Conservation (phyloP, 1,139 yeast genomes). For the Taiozyma sp. region DNA sequence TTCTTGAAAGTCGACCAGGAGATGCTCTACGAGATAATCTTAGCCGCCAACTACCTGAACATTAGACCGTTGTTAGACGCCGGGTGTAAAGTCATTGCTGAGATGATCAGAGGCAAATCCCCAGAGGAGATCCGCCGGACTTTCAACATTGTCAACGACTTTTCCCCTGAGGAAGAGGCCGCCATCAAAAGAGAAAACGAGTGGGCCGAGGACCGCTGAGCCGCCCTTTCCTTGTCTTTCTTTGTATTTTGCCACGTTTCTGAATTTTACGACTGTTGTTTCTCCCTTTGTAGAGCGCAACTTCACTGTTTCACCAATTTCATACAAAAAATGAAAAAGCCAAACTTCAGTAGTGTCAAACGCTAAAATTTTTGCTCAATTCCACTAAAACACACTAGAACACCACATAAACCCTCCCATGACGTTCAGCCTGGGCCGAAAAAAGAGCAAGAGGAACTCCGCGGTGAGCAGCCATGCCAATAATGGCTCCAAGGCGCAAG, state of each 20-base stretch:
- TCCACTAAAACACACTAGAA: neutral
- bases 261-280: neutral
- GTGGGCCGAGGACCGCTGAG: slow-evolving; percentile 96
- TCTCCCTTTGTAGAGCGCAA: neutral
- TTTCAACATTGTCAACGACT: slow-evolving; percentile 93
- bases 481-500: neutral
- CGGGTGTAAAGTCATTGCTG: slow-evolving; percentile 97
- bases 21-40: slow-evolving; percentile 93
- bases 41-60: slow-evolving; percentile 93
- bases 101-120: slow-evolving; percentile 93
- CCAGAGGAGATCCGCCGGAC: slow-evolving; percentile 97
- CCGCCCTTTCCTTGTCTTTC: no score
- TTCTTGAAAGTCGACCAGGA: slow-evolving; percentile 97
- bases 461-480: neutral
- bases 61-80: slow-evolving; percentile 90
- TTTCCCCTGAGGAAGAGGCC: slow-evolving; percentile 97
- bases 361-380: neutral
- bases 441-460: neutral
- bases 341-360: no score
- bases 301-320: no score
- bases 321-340: neutral
- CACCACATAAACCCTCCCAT: neutral
- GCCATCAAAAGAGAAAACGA: slow-evolving; percentile 97
- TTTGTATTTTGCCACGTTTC: neutral
- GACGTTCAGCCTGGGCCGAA: neutral